Evolutionary conservation across 352 stramenopile species (phyloP), one percentile per base, ranked within the genome.

Genomic region (Phytophthora meadii): DNA sequence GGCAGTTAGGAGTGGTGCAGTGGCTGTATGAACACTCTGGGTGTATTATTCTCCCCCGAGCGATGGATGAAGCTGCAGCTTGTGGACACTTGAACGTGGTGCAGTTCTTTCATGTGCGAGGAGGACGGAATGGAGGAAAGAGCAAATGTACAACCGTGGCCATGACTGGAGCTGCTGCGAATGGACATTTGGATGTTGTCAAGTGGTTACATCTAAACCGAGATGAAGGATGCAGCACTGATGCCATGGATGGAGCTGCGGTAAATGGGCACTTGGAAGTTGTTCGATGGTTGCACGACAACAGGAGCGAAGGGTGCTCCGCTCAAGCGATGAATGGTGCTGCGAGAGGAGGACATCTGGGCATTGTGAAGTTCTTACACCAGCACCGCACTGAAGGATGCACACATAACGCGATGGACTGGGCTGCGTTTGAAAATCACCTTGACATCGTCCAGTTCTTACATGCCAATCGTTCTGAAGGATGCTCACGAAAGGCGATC

Each of bases 321-420:
- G 30, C 25, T n/a, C 68, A 65, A 24, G 50, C 55, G 7, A 74
- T 77, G 70, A 72, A 74, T 42, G 40, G 46, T 2, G 69, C 69
- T 4, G 69, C 60, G 10, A 60, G 41, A 14, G 50, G 50, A n/a
- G 69, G 65, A 2, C 50, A 72, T 19, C 44, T 73, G 10, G 0
- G 34, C 2, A 45, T 76, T 39, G 61, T 78, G 32, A 48, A 49
- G 19, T 79, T 74, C 12, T 50, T 81, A 4, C 62, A 81, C 39
- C 17, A 52, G 11, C 30, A 81, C 9, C 73, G 73, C 1, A 47
- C 4, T 12, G 70, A 76, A 54, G 72, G 72, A 1, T 70, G 61
- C 52, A 79, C 70, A 5, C 37, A 65, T 19, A 54, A 63, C 6
- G 73, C 73, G 2, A 71, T 81, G 66, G 62, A 78, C 52, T 56